Conservation (phyloP, 805 yeast species). For the Yamadazyma tumulicola region DNA sequence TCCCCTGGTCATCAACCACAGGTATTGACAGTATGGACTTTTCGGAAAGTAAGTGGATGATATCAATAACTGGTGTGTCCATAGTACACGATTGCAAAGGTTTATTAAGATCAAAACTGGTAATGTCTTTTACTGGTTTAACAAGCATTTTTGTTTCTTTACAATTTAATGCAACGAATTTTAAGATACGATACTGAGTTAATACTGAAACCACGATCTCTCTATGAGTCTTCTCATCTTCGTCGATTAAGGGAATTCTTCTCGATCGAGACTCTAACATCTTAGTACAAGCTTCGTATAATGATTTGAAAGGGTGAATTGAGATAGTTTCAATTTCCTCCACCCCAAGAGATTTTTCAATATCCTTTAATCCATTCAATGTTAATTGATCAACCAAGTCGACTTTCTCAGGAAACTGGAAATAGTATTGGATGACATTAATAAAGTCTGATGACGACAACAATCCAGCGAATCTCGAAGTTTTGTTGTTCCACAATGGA, state of each 20-base stretch:
- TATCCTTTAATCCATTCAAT: slow-evolving; percentile 78
- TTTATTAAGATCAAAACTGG: slow-evolving; percentile 53
- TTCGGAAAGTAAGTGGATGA: slow-evolving; percentile 74
- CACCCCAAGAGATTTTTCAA: slow-evolving; percentile 84
- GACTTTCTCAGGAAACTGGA: slow-evolving; percentile 82
- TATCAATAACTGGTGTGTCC: slow-evolving; percentile 92
- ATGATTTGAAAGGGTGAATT: slow-evolving; percentile 84
- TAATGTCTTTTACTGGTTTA: slow-evolving; percentile 68
- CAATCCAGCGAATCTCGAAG: slow-evolving; percentile 89
- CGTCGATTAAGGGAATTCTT: slow-evolving; percentile 91
- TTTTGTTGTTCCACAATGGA: slow-evolving; percentile 90
- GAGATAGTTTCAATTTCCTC: slow-evolving; percentile 81
- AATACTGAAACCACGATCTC: slow-evolving; percentile 94
- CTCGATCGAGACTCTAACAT: slow-evolving; percentile 88
- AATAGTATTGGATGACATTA: slow-evolving; percentile 91
- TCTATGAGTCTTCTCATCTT: slow-evolving; percentile 86
- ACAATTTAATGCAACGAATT: slow-evolving; percentile 94
- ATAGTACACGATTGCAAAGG: slow-evolving; percentile 75
- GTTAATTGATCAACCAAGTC: slow-evolving; percentile 84
- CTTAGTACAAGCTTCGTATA: slow-evolving; percentile 89
- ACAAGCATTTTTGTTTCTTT: slow-evolving; percentile 84
- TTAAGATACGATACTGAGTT: slow-evolving; percentile 92
- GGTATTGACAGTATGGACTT: slow-evolving; percentile 91
- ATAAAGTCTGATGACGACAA: slow-evolving; percentile 90
- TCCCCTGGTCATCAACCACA: slow-evolving; percentile 71